A percentile compares a stretch with the other conserved stretches of the same genome.
Conservation (phyloP, 2,329 filamentous ascomycete genomes). For the Fusarium tanahbumbuense region DNA sequence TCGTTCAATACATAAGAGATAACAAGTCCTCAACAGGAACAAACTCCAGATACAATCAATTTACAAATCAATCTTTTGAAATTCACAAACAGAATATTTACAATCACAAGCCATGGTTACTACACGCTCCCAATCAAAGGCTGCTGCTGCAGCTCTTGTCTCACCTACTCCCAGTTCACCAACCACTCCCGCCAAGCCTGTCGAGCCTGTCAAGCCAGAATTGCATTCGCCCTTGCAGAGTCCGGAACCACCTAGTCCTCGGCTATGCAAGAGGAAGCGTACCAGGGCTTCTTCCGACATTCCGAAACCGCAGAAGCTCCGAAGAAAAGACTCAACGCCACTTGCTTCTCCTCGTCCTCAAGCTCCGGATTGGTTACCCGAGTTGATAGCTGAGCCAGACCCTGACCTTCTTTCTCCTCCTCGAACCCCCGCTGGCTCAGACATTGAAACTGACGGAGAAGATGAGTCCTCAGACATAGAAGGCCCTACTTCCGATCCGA, state of each 20-base stretch:
- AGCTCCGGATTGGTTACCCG: background rate
- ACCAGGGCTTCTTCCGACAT: background rate
- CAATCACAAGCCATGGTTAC: constrained; percentile 9
- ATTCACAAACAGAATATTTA: background rate
- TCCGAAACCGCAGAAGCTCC: constrained; percentile 11
- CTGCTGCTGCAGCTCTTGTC: background rate
- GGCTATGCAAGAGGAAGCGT: constrained; percentile 9
- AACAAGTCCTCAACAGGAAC: background rate
- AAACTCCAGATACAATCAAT: background rate
- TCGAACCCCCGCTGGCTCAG: background rate
- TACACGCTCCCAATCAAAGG: background rate
- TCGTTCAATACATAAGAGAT: background rate
- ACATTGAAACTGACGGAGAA: background rate
- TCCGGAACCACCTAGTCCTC: background rate
- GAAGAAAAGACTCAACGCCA: background rate
- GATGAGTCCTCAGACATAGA: background rate
- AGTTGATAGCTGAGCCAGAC: background rate
- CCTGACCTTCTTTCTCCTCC: background rate
- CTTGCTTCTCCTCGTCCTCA: background rate
- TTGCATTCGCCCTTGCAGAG: background rate
- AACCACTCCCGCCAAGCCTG: background rate
- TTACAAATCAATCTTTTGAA: background rate
- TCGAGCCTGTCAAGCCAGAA: no score
- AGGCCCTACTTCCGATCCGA: background rate
- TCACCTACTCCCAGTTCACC: background rate